Conservation (phyloP, 768 basidiomycete species). For the Dentipellis sp. region DNA sequence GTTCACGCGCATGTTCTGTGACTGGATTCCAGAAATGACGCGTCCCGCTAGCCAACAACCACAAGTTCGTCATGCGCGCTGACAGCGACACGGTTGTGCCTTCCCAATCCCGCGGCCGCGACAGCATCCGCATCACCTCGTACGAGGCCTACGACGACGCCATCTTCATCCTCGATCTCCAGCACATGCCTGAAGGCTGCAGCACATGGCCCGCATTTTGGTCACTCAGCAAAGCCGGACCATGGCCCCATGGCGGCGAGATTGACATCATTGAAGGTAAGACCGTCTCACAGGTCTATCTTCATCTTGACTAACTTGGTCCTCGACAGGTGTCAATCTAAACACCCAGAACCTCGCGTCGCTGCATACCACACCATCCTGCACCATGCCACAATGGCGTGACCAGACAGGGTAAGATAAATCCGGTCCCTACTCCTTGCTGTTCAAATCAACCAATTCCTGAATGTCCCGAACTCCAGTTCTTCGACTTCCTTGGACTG, state of each 20-base stretch:
- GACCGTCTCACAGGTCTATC: not conserved
- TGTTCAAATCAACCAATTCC: not conserved
- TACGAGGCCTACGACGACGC: slow-evolving; percentile 34
- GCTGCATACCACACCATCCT: slow-evolving; percentile 43
- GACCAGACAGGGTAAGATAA: slow-evolving; percentile 37
- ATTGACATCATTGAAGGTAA: slow-evolving; percentile 54
- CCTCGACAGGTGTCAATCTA: slow-evolving; percentile 37
- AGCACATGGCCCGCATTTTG: slow-evolving; percentile 60
- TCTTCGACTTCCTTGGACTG: slow-evolving; percentile 34
- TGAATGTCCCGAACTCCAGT: slow-evolving; percentile 19
- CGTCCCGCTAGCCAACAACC: slow-evolving; percentile 23
- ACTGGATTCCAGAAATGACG: not conserved
- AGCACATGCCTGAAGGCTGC: slow-evolving; percentile 55
- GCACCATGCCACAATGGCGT: slow-evolving; percentile 33
- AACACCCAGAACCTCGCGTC: slow-evolving; percentile 37
- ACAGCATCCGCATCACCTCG: slow-evolving; percentile 47
- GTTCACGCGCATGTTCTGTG: not conserved
- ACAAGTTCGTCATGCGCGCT: slow-evolving; percentile 49
- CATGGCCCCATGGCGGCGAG: slow-evolving; percentile 56
- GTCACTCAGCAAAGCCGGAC: slow-evolving; percentile 39
- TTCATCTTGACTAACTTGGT: not conserved
- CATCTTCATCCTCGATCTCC: slow-evolving; percentile 40
- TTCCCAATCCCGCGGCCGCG: slow-evolving; percentile 35
- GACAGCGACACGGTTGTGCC: slow-evolving; percentile 32
- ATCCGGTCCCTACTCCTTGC: not conserved